Base-by-base conservation (phyloP, 768 basidiomycete genomes). In the Termitomyces titanicus region DNA sequence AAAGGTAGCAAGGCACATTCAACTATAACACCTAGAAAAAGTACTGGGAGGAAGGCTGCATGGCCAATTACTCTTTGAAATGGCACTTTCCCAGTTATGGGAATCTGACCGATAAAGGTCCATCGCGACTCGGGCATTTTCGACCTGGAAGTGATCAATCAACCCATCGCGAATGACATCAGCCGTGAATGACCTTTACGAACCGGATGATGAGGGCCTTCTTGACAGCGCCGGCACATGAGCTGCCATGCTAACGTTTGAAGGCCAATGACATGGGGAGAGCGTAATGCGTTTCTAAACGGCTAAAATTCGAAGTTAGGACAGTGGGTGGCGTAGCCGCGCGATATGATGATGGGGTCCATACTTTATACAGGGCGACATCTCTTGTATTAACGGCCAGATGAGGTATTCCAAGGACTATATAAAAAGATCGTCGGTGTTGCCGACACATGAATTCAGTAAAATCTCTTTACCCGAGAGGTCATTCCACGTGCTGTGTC, bases 201-300 rank as follows among this genome's bases (percentile, higher is more conserved):
- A 64, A 93, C 91, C 10, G 89, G 85, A 67, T 90, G 81, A 61
- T 83, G 77, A 53, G 83, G 78, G 29, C 82, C 83, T 64, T 89
- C 86, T 64, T 88, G 86, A 64, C 87, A 88, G 29, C 85, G 81
- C 62, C 90, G 79, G 53, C 82, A 79, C 89, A 93, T 89, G 34
- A 93, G 79, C 62, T 85, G 86, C 88, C 88, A 92, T 66, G 85
- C 82, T 15, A 93, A 75, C 5, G 92, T 93, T 63, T 84, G 86
- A 34, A 93, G 75, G 25, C 92, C 89, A 57, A 90, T 72, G 47
- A 83, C 68, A 64, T 86, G 83, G 6, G 83, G 82, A 25, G 79
- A 79, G 24, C 82, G 80, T 50, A 92, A 70, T 1, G 87, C 81
- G 53, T 83, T 86, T 63, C 88, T 80, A 64, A 92, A 92, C 0